Conservation (phyloP, 805 yeast genomes). For the Isabelozyma pseudorhagii region DNA sequence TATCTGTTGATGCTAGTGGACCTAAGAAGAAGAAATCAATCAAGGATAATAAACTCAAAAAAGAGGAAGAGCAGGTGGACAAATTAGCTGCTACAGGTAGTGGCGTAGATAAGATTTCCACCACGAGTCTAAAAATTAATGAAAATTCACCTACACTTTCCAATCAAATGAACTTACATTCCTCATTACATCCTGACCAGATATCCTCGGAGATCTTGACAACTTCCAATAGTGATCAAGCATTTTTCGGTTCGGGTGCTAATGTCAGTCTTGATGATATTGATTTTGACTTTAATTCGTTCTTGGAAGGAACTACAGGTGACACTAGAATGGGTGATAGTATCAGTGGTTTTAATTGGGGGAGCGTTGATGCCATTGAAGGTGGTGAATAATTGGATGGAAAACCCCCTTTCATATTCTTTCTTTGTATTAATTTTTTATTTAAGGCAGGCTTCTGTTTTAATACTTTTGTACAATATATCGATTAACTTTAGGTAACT, state of each 20-base stretch:
- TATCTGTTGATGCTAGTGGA: background rate
- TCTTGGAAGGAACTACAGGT: constrained; percentile 31
- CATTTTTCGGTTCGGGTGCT: constrained; percentile 18
- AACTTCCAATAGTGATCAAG: constrained; percentile 9
- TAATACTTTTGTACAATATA: background rate
- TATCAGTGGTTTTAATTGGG: constrained; percentile 39
- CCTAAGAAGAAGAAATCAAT: constrained; percentile 22
- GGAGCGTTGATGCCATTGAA: constrained; percentile 29
- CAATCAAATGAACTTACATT: background rate
- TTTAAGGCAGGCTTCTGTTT: background rate
- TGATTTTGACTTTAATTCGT: constrained; percentile 42
- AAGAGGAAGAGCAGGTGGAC: constrained; percentile 13
- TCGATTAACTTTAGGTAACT: no score
- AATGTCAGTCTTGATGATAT: constrained; percentile 37
- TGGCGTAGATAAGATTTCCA: background rate
- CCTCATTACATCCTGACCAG: constrained; percentile 27
- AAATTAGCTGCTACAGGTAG: background rate
- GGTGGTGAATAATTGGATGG: constrained; percentile 10
- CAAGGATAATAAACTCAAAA: constrained; percentile 21
- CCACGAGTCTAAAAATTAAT: background rate
- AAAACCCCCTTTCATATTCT: background rate
- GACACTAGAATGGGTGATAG: constrained; percentile 30
- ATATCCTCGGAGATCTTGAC: constrained; percentile 34
- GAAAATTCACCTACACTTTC: background rate
- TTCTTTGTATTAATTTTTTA: background rate